A percentile compares a stretch with the other conserved stretches of the same genome.
Evolutionary conservation across 441 rosid species (phyloP).

Genomic region (Adansonia gregorii): DNA sequence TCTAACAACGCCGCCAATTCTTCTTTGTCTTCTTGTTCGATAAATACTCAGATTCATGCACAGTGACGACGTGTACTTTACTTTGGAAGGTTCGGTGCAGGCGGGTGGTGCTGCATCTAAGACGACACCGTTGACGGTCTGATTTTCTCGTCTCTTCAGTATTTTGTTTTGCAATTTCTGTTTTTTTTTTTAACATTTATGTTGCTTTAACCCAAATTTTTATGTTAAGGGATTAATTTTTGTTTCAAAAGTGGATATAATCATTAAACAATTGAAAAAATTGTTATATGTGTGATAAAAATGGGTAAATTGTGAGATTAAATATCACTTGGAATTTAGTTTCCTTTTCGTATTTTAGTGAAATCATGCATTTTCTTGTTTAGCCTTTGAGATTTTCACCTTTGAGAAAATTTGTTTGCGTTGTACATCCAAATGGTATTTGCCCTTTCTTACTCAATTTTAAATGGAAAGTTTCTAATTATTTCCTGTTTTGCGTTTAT

Average conservation of each 20-base stretch:
- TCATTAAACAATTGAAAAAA: not conserved
- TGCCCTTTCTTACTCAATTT: not conserved
- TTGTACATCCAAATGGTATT: not conserved
- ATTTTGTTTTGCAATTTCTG: not conserved
- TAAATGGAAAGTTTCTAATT: conserved; percentile 17
- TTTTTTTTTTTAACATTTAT: no score
- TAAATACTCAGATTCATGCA: conserved; percentile 62
- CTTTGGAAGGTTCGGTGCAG: conserved; percentile 52
- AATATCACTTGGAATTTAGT: not conserved
- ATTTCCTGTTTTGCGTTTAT: conserved; percentile 36
- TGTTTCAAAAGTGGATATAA: not conserved
- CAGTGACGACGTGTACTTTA: conserved; percentile 81
- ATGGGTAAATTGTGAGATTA: not conserved
- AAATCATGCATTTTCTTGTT: not conserved
- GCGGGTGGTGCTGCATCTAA: conserved; percentile 44
- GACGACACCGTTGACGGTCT: conserved; percentile 50
- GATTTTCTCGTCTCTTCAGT: not conserved
- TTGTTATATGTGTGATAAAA: not conserved
- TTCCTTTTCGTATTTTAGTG: not conserved
- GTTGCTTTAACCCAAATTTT: no score
- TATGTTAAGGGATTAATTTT: no score
- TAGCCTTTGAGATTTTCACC: not conserved
- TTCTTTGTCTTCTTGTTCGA: conserved; percentile 25
- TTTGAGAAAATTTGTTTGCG: not conserved
- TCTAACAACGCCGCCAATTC: conserved; percentile 18